Evolutionary conservation across 805 yeast genomes (phyloP), one percentile per base, ranked within the genome.

Genomic region (Novakomyces olei): DNA sequence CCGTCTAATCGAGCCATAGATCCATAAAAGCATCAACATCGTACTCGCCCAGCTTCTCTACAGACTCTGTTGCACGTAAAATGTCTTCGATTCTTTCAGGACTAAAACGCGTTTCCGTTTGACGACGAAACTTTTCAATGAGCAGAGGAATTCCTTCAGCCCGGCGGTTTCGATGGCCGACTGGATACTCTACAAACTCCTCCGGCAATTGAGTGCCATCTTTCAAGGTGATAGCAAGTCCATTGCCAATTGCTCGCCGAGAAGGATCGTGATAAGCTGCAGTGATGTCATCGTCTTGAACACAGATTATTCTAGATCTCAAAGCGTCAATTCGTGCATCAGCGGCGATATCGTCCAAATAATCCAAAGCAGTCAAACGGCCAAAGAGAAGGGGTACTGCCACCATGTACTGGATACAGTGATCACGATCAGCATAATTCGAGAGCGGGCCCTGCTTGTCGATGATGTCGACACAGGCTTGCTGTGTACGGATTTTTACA

Each of bases 351-450:
- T 35, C 51, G 45, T 67, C 72, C 27, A 61, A 47, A 49, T 67
- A 67, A 46, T 67, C 71, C 41, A 63, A 67, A 4, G 73, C 73
- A 20, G 69, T 64, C 34, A 67, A 49, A 35, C 66, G 56, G 27
- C 74, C 74, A 41, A 56, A 51, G 38, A 68, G 56, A 36, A 67
- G 49, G 22, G 73, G 71, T 22, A 67, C 44, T 14, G 74, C 73
- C 30, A 60, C 59, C 73, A 67, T 67, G 49, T 67, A 67, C 45
- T 67, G 74, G 39, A 67, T 67, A 49, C 73, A 67, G 47, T 67
- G 74, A 42, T 67, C 74, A 40, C 74, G 57, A 47, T 67, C 74
- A 15, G 74, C 74, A 44, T 67, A 68, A 52, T 68, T 67, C 53
- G 67, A 57, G 34, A 67, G 49, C 10, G 73, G 72, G 5, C 74